Evolutionary conservation across 106 monocot species (phyloP).

Genomic region (Chionographis japonica): DNA sequence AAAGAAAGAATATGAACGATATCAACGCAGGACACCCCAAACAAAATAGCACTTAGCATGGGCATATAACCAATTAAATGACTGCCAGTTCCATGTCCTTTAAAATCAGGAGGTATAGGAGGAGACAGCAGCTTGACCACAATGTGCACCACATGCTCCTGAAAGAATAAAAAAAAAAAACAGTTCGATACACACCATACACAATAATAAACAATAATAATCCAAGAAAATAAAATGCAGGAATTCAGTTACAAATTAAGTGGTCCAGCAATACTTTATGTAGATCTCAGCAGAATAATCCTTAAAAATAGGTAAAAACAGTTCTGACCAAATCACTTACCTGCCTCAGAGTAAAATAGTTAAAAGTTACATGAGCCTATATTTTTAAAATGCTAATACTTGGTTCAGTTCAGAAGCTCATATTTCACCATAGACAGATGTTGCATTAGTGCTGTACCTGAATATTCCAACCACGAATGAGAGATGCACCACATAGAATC

Average conservation of each 20-base stretch:
- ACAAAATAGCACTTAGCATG: slow-evolving; percentile 69
- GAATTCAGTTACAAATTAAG: not conserved
- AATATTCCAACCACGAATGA: slow-evolving; percentile 87
- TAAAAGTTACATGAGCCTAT: too few relatives aligned
- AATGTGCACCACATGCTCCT: slow-evolving; percentile 76
- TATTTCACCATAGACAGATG: not conserved
- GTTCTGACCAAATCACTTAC: too few relatives aligned
- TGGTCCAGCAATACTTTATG: not conserved
- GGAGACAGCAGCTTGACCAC: slow-evolving; percentile 71
- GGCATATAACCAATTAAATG: slow-evolving; percentile 66
- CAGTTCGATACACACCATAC: too few relatives aligned
- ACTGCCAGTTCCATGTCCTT: slow-evolving; percentile 35
- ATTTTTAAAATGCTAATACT: too few relatives aligned
- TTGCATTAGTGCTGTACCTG: slow-evolving; percentile 38
- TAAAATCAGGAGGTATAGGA: slow-evolving; percentile 47
- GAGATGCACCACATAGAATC: slow-evolving; percentile 86
- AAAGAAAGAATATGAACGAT: slow-evolving; percentile 87
- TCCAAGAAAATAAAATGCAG: not conserved
- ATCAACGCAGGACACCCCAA: slow-evolving; percentile 54
- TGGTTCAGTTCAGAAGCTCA: not conserved
- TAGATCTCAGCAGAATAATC: too few relatives aligned
- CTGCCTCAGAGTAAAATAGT: not conserved
- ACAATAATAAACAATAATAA: not conserved
- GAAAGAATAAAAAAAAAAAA: slow-evolving; percentile 13
- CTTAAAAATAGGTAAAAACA: too few relatives aligned